Base-by-base conservation (phyloP, 2,329 filamentous ascomycete species). In the Epichloe brachyelytri region DNA sequence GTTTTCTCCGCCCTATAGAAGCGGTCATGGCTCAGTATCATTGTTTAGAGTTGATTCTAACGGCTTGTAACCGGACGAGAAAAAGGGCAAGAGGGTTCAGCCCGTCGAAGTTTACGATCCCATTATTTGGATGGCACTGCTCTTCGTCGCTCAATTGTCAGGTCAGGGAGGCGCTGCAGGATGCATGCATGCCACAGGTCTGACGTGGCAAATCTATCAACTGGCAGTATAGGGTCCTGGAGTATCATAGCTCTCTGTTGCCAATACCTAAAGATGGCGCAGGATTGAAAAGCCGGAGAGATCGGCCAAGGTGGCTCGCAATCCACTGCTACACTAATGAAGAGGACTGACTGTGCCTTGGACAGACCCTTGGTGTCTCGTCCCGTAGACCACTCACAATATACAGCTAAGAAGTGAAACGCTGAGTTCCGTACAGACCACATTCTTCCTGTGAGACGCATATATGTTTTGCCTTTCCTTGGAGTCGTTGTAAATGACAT, bases 1-100 rank as follows among this genome's bases (percentile, higher is more conserved):
- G 84, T 88, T 60, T 88, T 88, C 69, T 88, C 84, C 57, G 84
- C 84, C 64, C 76, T 88, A 69, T 88, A 79, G 45, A 40, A 45
- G 41, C 36, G 20, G 22, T 12, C 12, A 40, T 40, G 17, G 37
- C 36, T n/a, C 19, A 30, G 15, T 41, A 26, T 20, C 49, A 34
- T 40, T 49, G 22, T 45, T 37, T 34, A 49, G 43, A 40, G 41
- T 36, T 38, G 37, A 17, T 52, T 39, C 34, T 15, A 41, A 37
- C 34, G 47, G 39, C 43, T 36, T 36, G 44, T 19, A 26, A 22
- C 19, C 34, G 33, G n/a, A 38, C 19, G 20, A 14, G n/a, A 34
- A 37, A 33, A 43, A 6, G 30, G 30, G 33, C 46, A 41, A 52
- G 33, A 19, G 39, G 51, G 14, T 20, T 26, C 26, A 38, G 20